Evolutionary conservation across 148 eudicot species (phyloP), one percentile per base, ranked within the genome.

Genomic region (Pharnaceum exiguum): DNA sequence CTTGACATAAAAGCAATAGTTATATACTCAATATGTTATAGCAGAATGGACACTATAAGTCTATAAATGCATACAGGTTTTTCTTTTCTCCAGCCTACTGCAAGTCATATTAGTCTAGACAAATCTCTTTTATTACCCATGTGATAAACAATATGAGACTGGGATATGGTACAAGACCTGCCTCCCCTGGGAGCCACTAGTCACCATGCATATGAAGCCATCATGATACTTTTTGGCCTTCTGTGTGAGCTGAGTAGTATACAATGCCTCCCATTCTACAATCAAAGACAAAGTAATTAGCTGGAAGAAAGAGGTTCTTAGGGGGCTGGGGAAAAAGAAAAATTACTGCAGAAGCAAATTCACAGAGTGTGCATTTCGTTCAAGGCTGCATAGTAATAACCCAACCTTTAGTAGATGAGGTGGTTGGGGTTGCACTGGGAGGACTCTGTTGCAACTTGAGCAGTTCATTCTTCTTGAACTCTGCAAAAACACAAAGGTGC

Each of bases 161-260:
- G 51, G 46, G 28, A 57, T 24, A 35, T 50, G 35, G 22, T 22
- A 68, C 36, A 52, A 59, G 54, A 91, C 98, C 96, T 91, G 96
- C 73, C 79, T 82, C 68, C 80, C 78, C 27, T 62, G 83, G 36
- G 83, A 77, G 57, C 96, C 96, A 65, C 69, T 69, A 53, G 57
- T 51, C 56, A 76, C 60, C 66, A 91, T 46, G 55, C 68, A 70
- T 59, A 91, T 51, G 75, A 76, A 72, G 32, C 98, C 98, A 79
- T 91, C 98, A 67, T 88, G 96, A 67, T 66, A 87, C 74, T 83
- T 91, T 81, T 88, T 91, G 65, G 85, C 79, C 80, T 91, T 91
- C 67, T 85, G 90, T 33, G 88, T 81, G 43, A 81, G 40, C 59
- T 91, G 90, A 18, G 78, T 72, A 26, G 96, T 88, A 74, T 85